Percentiles rank a stretch among this genome's conserved stretches.
Evolutionary conservation across 306 rosid species (phyloP).

Genomic region (Medicago lupulina): DNA sequence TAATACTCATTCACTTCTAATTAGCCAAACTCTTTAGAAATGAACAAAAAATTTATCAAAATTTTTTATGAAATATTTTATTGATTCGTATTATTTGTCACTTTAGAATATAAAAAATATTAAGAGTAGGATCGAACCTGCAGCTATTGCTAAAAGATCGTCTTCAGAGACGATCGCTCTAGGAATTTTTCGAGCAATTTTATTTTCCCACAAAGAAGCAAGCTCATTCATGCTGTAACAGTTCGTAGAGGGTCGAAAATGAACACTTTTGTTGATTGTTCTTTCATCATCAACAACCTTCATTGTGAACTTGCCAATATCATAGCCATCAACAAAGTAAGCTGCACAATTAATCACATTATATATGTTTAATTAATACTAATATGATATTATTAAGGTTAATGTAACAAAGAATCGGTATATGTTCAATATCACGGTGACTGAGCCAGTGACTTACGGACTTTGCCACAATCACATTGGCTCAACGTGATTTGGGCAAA

Average conservation of each 20-base stretch:
- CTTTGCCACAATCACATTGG: no score
- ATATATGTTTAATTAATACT: background rate
- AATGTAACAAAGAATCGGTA: background rate
- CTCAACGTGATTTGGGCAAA: no score
- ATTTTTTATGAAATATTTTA: background rate
- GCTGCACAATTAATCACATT: constrained; percentile 51
- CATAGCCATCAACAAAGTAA: constrained; percentile 65
- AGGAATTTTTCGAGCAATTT: constrained; percentile 61
- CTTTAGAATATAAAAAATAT: background rate
- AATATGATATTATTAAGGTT: background rate
- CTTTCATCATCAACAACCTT: constrained; percentile 54
- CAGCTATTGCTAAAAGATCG: constrained; percentile 59
- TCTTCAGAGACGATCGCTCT: constrained; percentile 63
- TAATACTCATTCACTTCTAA: background rate
- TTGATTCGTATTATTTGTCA: background rate
- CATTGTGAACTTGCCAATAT: constrained; percentile 74
- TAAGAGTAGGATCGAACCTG: constrained; percentile 49
- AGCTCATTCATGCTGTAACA: constrained; percentile 64
- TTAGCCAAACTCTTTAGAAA: background rate
- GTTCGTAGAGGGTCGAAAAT: constrained; percentile 69
- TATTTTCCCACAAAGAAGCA: constrained; percentile 72
- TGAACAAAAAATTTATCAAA: no score
- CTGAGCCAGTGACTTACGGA: no score
- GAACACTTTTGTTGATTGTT: constrained; percentile 59
- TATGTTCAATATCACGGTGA: background rate